Evolutionary conservation across 2,329 filamentous ascomycete genomes (phyloP).

Genomic region (Arthroderma uncinatum): DNA sequence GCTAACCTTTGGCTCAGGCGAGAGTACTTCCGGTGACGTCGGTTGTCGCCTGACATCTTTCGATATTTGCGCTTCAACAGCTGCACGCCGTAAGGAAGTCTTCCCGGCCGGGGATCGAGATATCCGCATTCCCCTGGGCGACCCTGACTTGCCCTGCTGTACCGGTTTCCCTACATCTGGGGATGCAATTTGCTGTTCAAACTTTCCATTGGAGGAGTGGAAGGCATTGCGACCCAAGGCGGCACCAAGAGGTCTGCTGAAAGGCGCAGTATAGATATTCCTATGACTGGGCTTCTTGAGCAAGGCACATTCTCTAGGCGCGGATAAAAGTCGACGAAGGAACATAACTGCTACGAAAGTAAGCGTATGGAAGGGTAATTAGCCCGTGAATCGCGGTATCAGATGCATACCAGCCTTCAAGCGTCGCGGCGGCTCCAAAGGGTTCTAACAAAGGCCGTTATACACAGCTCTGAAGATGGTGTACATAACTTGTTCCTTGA

Average conservation of each 20-base stretch:
- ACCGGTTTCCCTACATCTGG: not conserved
- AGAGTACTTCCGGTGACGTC: conserved; percentile 26
- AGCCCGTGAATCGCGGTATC: not conserved
- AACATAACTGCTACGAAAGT: not conserved
- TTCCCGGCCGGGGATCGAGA: conserved; percentile 45
- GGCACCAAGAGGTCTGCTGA: not conserved
- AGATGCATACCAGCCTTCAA: not conserved
- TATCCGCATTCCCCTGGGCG: conserved; percentile 34
- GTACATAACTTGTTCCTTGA: not conserved
- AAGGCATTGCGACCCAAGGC: not conserved
- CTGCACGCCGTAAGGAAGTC: conserved; percentile 70
- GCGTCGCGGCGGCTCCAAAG: not conserved
- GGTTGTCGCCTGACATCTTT: conserved; percentile 42
- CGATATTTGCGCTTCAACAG: conserved; percentile 66
- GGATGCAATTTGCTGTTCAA: conserved; percentile 8
- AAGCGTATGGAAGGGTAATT: not conserved
- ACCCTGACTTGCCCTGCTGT: not conserved
- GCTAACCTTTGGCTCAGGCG: conserved; percentile 29
- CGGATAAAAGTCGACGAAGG: not conserved
- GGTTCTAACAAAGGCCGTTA: not conserved
- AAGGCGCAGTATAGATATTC: not conserved
- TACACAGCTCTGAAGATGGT: not conserved
- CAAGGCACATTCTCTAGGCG: conserved; percentile 1
- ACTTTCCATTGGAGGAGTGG: conserved; percentile 19
- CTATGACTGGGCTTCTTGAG: not conserved